A percentile compares a stretch with the other conserved stretches of the same genome.
Conservation (phyloP, 345 rosid genomes). For the Arabidopsis arenosa region DNA sequence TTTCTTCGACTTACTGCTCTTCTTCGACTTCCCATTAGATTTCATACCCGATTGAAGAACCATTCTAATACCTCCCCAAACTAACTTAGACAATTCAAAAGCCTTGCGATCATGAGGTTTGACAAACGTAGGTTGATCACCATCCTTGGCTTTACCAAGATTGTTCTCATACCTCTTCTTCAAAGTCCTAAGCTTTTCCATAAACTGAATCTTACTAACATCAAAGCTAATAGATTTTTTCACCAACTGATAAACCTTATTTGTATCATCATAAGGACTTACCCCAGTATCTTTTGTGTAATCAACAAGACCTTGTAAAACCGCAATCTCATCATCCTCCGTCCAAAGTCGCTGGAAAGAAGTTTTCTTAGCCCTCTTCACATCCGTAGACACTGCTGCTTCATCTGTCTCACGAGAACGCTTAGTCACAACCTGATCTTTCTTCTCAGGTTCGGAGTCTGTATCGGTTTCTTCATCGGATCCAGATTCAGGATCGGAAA, state of each 20-base stretch:
- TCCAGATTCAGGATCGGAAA: constrained; percentile 39
- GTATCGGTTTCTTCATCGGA: constrained; percentile 44
- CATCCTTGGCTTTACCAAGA: constrained; percentile 43
- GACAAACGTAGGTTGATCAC: constrained; percentile 33
- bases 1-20: constrained; percentile 28
- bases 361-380: constrained; percentile 39
- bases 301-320: constrained; percentile 46
- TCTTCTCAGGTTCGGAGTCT: constrained; percentile 41
- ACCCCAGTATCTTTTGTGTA: constrained; percentile 41
- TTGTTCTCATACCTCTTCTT: constrained; percentile 50
- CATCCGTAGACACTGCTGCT: not conserved
- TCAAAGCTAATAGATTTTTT: constrained; percentile 48
- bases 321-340: constrained; percentile 52
- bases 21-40: constrained; percentile 33
- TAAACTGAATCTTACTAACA: constrained; percentile 43
- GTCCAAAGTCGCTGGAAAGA: constrained; percentile 49
- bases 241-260: constrained; percentile 42
- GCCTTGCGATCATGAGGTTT: constrained; percentile 49
- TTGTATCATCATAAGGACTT: constrained; percentile 43
- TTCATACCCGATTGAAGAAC: constrained; percentile 28
- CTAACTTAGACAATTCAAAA: constrained; percentile 45
- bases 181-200: constrained; percentile 51
- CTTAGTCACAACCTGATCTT: not conserved
- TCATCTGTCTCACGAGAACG: constrained; percentile 30
- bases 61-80: constrained; percentile 50